These are phyloP conservation scores for Rhodotorula diobovata DNA, from an alignment of 768 basidiomycete species.

Conservation along the genomic window DNA sequence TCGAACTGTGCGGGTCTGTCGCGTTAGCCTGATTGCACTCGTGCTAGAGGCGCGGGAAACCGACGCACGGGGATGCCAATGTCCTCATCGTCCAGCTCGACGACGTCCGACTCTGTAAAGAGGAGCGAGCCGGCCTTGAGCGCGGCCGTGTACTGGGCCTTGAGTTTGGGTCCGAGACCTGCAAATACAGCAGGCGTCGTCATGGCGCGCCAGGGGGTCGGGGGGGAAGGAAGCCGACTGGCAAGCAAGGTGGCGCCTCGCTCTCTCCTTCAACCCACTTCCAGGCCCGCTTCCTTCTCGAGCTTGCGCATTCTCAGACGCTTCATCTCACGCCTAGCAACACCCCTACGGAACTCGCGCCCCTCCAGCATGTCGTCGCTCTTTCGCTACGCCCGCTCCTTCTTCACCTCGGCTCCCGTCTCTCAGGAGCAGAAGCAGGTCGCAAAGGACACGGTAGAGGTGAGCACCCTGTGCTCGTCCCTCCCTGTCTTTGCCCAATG, in stretches of 20 bases:
- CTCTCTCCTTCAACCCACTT: too few species aligned
- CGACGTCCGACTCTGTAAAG: conserved; percentile 25
- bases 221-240: neutral
- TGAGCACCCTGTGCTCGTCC: neutral
- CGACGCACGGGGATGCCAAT: conserved; percentile 29
- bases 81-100: conserved; percentile 32
- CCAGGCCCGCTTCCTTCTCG: too few species aligned
- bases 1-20: conserved; percentile 57
- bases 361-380: neutral
- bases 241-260: neutral
- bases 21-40: too few species aligned
- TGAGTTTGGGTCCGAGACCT: conserved; percentile 20
- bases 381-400: conserved; percentile 9
- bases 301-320: too few species aligned
- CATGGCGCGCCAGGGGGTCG: too few species aligned
- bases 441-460: conserved; percentile 30
- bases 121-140: neutral
- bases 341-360: neutral
- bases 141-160: conserved; percentile 19
- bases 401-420: conserved; percentile 8
- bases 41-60: neutral
- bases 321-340: neutral
- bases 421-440: neutral
- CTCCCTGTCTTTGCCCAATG: neutral
- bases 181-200: conserved; percentile 3